Percentiles rank a stretch among this genome's conserved stretches.
Conservation (phyloP, 805 yeast genomes). For the Cyberlindnera suaveolens region DNA sequence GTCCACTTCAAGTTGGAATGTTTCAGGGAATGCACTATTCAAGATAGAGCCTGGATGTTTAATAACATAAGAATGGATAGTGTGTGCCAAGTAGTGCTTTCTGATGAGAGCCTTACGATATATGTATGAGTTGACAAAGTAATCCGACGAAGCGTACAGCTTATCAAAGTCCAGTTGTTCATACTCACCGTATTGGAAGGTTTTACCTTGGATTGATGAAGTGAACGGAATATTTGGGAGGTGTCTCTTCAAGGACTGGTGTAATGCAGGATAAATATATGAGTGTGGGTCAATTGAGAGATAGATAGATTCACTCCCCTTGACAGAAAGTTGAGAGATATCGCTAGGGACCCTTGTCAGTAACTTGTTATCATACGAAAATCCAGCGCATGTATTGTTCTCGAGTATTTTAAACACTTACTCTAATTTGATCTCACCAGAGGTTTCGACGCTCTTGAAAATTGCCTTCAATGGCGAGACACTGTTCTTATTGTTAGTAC, state of each 20-base stretch:
- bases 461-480: slow-evolving; percentile 71
- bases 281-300: slow-evolving; percentile 30
- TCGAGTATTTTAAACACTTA: slow-evolving; percentile 12
- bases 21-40: slow-evolving; percentile 57
- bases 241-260: slow-evolving; percentile 24
- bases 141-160: slow-evolving; percentile 37
- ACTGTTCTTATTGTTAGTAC: slow-evolving; percentile 33
- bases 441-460: slow-evolving; percentile 46
- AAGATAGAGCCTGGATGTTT: slow-evolving; percentile 70
- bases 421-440: slow-evolving; percentile 51
- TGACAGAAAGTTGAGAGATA: not conserved
- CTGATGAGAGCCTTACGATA: slow-evolving; percentile 88
- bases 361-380: not conserved
- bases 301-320: not conserved
- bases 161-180: slow-evolving; percentile 80
- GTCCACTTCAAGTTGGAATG: slow-evolving; percentile 80
- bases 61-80: slow-evolving; percentile 65
- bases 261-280: slow-evolving; percentile 37
- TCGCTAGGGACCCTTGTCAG: not conserved
- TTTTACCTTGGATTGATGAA: slow-evolving; percentile 21
- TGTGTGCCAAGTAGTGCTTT: slow-evolving; percentile 83
- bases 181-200: slow-evolving; percentile 83
- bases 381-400: not conserved
- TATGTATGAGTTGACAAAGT: slow-evolving; percentile 72
- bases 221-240: slow-evolving; percentile 29